Percentiles rank a stretch among this genome's conserved stretches.
Conservation (phyloP, 2,329 filamentous ascomycete species). For the Neopestalotiopsis rosae region DNA sequence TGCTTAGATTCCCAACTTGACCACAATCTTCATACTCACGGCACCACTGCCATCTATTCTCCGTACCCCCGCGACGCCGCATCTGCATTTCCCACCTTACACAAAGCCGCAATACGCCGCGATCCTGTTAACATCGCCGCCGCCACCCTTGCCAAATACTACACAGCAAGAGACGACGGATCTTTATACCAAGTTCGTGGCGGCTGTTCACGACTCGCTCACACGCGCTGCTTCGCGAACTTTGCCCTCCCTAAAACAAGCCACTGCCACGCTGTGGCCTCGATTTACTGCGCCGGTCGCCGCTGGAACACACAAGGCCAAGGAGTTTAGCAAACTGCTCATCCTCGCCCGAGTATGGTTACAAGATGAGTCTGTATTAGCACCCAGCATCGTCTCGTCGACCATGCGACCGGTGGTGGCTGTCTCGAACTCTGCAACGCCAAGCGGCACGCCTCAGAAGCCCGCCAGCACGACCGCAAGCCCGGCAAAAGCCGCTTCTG, state of each 20-base stretch:
- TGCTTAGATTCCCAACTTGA: constrained; percentile 76
- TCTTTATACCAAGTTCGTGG: constrained; percentile 81
- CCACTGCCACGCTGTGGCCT: constrained; percentile 81
- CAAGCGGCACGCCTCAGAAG: constrained; percentile 20
- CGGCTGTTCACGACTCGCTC: constrained; percentile 86
- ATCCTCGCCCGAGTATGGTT: constrained; percentile 73
- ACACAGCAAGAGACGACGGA: constrained; percentile 62
- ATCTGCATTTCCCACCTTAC: constrained; percentile 86
- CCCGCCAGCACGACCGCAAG: constrained; percentile 21
- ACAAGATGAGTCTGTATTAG: constrained; percentile 73
- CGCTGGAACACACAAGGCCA: constrained; percentile 73
- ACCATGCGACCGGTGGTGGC: neutral
- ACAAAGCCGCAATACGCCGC: constrained; percentile 78
- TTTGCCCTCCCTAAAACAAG: constrained; percentile 72
- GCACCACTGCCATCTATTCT: constrained; percentile 57
- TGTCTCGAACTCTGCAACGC: neutral
- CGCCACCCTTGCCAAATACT: constrained; percentile 53
- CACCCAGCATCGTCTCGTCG: constrained; percentile 63
- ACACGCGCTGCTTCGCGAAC: constrained; percentile 82
- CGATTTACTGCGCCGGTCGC: constrained; percentile 81
- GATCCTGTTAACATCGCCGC: constrained; percentile 68
- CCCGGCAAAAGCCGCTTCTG: constrained; percentile 5
- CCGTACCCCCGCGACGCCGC: constrained; percentile 69
- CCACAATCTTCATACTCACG: constrained; percentile 64
- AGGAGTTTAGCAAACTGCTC: constrained; percentile 85